These are phyloP conservation scores for Pestalotiopsis fici DNA, from an alignment of 2,329 filamentous ascomycete species.

Conservation along the genomic window DNA sequence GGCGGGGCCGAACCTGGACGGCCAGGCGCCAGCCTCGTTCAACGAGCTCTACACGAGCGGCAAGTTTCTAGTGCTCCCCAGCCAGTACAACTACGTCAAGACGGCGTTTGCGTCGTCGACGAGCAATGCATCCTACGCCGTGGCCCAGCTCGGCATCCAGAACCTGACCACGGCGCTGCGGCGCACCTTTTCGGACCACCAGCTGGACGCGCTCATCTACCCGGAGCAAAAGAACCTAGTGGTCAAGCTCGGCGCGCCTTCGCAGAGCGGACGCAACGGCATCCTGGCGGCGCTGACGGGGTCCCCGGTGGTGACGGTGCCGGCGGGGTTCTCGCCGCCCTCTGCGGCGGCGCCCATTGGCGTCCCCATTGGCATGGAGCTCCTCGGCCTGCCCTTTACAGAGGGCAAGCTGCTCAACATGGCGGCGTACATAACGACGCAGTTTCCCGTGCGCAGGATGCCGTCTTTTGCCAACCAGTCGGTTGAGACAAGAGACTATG, in stretches of 20 bases:
- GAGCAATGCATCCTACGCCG: slow-evolving; percentile 46
- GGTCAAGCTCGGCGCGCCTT: slow-evolving; percentile 55
- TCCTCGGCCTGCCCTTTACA: slow-evolving; percentile 56
- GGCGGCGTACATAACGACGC: slow-evolving; percentile 49
- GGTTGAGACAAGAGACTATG: slow-evolving; percentile 39
- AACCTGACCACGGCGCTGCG: slow-evolving; percentile 52
- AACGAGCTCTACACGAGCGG: slow-evolving; percentile 48
- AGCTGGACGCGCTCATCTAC: slow-evolving; percentile 61
- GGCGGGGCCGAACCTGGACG: slow-evolving; percentile 38
- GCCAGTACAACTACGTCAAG: slow-evolving; percentile 56
- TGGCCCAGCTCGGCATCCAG: slow-evolving; percentile 47
- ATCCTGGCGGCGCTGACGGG: slow-evolving; percentile 42
- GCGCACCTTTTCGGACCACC: slow-evolving; percentile 47
- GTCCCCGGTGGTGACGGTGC: slow-evolving; percentile 45
- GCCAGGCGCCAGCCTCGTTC: slow-evolving; percentile 45
- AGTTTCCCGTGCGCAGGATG: slow-evolving; percentile 44
- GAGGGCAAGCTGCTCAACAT: slow-evolving; percentile 56
- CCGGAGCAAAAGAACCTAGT: slow-evolving; percentile 66
- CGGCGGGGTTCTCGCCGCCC: slow-evolving; percentile 51
- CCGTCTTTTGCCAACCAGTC: slow-evolving; percentile 44
- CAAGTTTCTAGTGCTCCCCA: slow-evolving; percentile 61
- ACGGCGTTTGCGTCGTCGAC: slow-evolving; percentile 53
- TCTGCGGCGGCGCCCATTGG: slow-evolving; percentile 52
- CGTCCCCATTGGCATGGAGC: slow-evolving; percentile 66
- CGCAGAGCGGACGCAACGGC: slow-evolving; percentile 59